Base-by-base conservation (phyloP, 1,139 yeast species). In the Saccharomyces hybrid region DNA sequence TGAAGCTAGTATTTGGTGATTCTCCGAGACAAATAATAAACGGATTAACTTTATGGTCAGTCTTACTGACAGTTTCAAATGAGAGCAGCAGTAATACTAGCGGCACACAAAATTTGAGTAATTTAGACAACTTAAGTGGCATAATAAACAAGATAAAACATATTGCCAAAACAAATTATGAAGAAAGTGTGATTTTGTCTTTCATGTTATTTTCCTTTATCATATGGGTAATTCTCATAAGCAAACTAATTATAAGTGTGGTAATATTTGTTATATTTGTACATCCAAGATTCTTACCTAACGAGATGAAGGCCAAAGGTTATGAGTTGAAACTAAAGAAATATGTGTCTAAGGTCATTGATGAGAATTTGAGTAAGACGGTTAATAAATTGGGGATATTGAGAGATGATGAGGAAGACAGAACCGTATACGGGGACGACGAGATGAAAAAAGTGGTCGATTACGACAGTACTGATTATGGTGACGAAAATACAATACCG, bases 11-110 rank as follows among this genome's bases (percentile, higher is more conserved):
- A 19, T 73, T 87, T 49, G 91, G 96, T 0, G 96, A 89, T 63
- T 79, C 91, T 4, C 96, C 96, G n/a, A 79, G 96, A 69, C 96
- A 89, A 71, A 85, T 86, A 2, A 80, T 89, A 62, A 89, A 89
- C 67, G 86, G 90, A 28, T 73, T 87, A 60, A 88, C 96, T 0
- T 71, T 86, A 42, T 76, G 84, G 65, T 77, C 81, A 2, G 81
- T 81, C 19, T 69, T 80, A 50, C 57, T 67, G 6, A 61, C 69
- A 1, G 60, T 59, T 26, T 65, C 76, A 50, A 65, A 78, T 24
- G 66, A 70, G 49, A 75, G 72, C 56, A 52, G n/a, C 8, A 19
- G 21, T 11, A 16, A 19, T 14, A 11, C 44, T 11, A 19, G 14
- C 24, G 12, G 44, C 9, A 38, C 44, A 9, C 44, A 38, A 38